These are phyloP conservation scores for Draba incana DNA, from an alignment of 345 rosid species.

Conservation along the genomic window DNA sequence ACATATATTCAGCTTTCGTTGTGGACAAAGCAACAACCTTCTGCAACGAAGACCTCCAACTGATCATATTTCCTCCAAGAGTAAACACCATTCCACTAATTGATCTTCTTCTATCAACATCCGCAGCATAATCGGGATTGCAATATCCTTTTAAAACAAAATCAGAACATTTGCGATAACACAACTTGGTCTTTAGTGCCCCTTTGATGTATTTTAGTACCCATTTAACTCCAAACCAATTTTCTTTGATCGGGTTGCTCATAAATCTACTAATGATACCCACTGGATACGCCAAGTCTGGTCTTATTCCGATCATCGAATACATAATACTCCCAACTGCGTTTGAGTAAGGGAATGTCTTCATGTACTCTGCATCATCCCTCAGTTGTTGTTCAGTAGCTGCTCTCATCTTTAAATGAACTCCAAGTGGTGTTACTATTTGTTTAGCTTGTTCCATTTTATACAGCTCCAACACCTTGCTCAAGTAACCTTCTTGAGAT, in stretches of 20 bases:
- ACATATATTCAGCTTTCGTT: too few species aligned
- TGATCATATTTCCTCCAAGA: too few species aligned
- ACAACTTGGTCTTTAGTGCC: neutral
- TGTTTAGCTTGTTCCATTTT: neutral
- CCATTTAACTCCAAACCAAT: neutral
- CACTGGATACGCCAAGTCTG: neutral
- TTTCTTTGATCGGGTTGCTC: neutral
- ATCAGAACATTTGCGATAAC: neutral
- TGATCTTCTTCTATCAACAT: neutral
- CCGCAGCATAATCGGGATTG: neutral
- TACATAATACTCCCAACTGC: neutral
- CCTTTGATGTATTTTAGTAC: neutral
- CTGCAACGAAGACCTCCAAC: neutral
- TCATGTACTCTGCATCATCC: neutral
- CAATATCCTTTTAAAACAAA: neutral
- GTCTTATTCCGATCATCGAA: neutral
- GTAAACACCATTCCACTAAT: too few species aligned
- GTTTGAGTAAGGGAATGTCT: neutral
- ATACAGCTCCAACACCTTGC: neutral
- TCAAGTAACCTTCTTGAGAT: neutral
- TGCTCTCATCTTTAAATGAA: too few species aligned
- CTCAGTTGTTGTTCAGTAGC: too few species aligned
- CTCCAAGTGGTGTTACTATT: neutral
- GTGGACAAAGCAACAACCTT: neutral
- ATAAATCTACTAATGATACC: neutral